Percentiles rank a stretch among this genome's conserved stretches.
These are phyloP conservation scores for Pyropia haitanensis DNA, from an alignment of 23 red algal genomes.

Conservation along the genomic window DNA sequence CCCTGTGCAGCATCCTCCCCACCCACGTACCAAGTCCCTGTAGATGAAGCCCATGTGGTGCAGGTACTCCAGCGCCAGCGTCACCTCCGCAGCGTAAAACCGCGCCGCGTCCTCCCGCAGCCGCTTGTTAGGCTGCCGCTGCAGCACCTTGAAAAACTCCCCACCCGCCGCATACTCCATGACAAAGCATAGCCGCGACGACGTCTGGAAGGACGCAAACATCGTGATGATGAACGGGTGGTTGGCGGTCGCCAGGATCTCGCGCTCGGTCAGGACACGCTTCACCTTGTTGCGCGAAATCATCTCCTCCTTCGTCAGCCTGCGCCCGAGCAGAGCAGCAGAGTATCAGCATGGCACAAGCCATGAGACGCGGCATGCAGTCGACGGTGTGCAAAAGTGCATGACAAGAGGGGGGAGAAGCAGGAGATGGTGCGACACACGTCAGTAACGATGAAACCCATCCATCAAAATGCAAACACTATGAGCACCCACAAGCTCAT, in stretches of 20 bases:
- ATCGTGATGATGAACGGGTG: conserved; percentile 88
- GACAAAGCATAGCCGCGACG: conserved; percentile 64
- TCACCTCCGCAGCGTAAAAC: conserved; percentile 85
- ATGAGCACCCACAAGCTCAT: too few species aligned
- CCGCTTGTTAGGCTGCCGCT: conserved; percentile 61
- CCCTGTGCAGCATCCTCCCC: too few species aligned
- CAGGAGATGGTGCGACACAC: too few species aligned
- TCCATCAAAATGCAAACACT: too few species aligned
- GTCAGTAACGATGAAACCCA: too few species aligned
- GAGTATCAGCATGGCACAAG: conserved; percentile 57
- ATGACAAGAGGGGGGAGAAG: too few species aligned
- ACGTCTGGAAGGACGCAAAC: conserved; percentile 91
- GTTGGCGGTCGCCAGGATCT: conserved; percentile 80
- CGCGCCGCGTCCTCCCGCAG: conserved; percentile 69
- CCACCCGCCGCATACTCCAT: conserved; percentile 81
- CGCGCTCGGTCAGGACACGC: conserved; percentile 77
- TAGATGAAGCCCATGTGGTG: conserved; percentile 90
- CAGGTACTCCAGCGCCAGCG: conserved; percentile 73
- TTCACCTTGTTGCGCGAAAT: conserved; percentile 80
- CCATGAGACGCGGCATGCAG: neutral
- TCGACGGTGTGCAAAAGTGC: neutral
- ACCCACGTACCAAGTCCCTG: conserved; percentile 25
- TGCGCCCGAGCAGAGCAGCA: too few species aligned
- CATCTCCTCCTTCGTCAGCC: conserved; percentile 76
- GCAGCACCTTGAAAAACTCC: conserved; percentile 78